These are phyloP conservation scores for Gracilaria domingensis DNA, from an alignment of 23 red algal species.

Conservation along the genomic window DNA sequence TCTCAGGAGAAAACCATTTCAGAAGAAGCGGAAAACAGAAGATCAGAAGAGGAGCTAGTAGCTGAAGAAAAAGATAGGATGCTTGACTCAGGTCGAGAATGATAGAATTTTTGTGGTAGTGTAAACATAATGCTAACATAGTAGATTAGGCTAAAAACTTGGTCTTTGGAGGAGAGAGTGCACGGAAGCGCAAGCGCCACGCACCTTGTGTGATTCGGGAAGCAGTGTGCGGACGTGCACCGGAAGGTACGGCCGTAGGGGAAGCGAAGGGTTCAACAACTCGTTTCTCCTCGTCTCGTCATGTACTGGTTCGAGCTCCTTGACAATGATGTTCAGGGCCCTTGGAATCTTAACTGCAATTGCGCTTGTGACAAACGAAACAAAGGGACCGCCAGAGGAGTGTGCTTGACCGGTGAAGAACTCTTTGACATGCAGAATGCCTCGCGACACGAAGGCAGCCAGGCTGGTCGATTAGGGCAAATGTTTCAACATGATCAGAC, in stretches of 20 bases:
- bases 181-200: not conserved
- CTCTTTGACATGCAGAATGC: too few relatives aligned
- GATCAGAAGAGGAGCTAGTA: slow-evolving; percentile 17
- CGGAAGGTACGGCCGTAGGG: too few relatives aligned
- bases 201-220: not conserved
- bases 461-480: too few relatives aligned
- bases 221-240: not conserved
- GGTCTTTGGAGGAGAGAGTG: not conserved
- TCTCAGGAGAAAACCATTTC: not conserved
- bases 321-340: too few relatives aligned
- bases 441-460: too few relatives aligned
- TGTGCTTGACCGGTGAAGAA: too few relatives aligned
- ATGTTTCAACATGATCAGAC: too few relatives aligned
- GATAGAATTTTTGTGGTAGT: not conserved
- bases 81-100: slow-evolving; percentile 24
- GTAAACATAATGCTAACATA: not conserved
- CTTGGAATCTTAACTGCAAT: too few relatives aligned
- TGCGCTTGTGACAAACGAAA: too few relatives aligned
- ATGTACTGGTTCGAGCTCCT: too few relatives aligned
- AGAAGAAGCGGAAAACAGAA: not conserved
- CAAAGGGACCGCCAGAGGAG: too few relatives aligned
- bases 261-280: not conserved
- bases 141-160: not conserved
- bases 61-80: slow-evolving; percentile 31
- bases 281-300: too few relatives aligned